Evolutionary conservation across 1,284 basidiomycete genomes (phyloP), one percentile per base, ranked within the genome.

Genomic region (Hymenochaete sp.): DNA sequence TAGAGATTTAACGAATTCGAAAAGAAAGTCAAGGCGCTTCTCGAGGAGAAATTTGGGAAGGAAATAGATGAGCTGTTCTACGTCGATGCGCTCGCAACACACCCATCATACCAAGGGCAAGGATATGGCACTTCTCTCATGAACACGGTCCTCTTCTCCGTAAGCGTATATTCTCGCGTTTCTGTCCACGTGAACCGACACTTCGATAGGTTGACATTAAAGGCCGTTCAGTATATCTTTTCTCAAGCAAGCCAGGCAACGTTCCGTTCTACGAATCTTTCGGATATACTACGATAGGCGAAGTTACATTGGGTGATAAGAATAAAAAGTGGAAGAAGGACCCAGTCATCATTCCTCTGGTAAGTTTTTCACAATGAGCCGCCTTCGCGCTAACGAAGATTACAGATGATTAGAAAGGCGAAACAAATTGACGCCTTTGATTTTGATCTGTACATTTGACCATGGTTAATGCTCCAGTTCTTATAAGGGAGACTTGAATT

Each of bases 191-290:
- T n/a, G 18, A 11, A 19, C 21, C 35, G 19, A 22, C n/a, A n/a
- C 28, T 7, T 39, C 36, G n/a, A 33, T 36, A 54, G 53, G 54
- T 52, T 6, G 57, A 56, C 38, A 44, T 44, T 1, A 50, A 52
- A 24, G 42, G 48, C 16, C 48, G 48, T n/a, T 41, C 51, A 5
- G 47, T 53, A 0, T 52, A 41, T 22, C 50, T 56, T 4, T 27
- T 37, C 14, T 50, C 53, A 2, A 52, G 55, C 18, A 55, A 56
- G 29, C n/a, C 38, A 21, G n/a, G 16, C 0, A 57, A 57, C 36
- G 51, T 52, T 2, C 37, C 42, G 9, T 56, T 54, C 38, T 57
- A 56, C 46, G 52, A 55, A 33, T 48, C 47, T 8, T 50, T 50
- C 22, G 55, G 55, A 21, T 57, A 52, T 42, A 38, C 38, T 3